Base-by-base conservation (phyloP, 148 eudicot genomes). In the Silene uniflora region DNA sequence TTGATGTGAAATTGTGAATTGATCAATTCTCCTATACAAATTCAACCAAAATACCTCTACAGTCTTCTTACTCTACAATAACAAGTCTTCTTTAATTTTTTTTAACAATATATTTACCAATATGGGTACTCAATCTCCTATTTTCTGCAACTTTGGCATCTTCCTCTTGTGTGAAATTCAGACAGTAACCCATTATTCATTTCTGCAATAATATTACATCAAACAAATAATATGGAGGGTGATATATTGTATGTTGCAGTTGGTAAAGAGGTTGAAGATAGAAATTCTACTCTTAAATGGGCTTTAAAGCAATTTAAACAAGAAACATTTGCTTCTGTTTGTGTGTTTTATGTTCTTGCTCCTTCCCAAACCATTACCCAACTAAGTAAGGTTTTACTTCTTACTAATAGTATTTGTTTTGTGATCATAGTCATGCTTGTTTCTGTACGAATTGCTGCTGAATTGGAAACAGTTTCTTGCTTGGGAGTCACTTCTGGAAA, bases 241-340 rank as follows among this genome's bases (percentile, higher is more conserved):
- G 87, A 90, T 35, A 82, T 39, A 72, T 66, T 93, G 16, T 85
- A 63, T 77, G 85, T 82, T 42, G 87, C 87, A 73, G 87, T 85
- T 4, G 76, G 83, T 8, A 82, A 79, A 49, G 83, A 79, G 13
- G 58, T 81, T 27, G 82, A 82, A 61, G 75, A 79, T 16, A 79
- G 78, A 73, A 67, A 66, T 39, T 80, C 77, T 19, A 77, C 73
- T 65, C 64, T 82, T 32, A 60, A 16, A 66, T 85, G 87, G 87
- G 87, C 85, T 76, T 61, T 85, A 55, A 80, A 85, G 47, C 77
- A 62, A 29, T 79, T 77, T 11, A 75, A 74, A 16, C 83, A 78
- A 24, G 82, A 71, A 71, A 77, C 73, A 13, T 68, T 4, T 52
- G 21, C 16, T 42, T 17, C 27, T 12, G 82, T 85, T 27, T 82